Conservation (phyloP, 1,284 basidiomycete species). For the Crepidotus sp. region DNA sequence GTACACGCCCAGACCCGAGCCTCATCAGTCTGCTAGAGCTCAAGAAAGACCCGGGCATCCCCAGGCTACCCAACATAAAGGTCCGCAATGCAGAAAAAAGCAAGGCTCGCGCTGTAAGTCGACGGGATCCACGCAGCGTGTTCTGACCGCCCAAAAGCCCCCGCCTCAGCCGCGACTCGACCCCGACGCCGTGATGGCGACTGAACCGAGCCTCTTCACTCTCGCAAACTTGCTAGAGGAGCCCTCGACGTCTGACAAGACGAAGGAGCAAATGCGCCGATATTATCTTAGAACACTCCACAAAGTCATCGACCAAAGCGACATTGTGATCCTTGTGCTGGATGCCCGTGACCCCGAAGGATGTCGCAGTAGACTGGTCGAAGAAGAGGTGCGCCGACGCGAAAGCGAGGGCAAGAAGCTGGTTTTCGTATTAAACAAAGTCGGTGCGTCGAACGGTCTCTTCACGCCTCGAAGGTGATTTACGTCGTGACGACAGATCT, state of each 20-base stretch:
- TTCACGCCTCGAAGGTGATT: background rate
- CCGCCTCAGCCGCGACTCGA: constrained; percentile 29
- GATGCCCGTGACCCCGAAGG: constrained; percentile 92
- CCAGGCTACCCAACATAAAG: constrained; percentile 65
- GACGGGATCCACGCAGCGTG: constrained; percentile 2
- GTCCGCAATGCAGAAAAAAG: constrained; percentile 48
- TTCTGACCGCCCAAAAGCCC: constrained; percentile 21
- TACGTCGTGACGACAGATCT: constrained; percentile 51
- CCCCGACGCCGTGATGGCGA: constrained; percentile 60
- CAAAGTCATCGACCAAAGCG: constrained; percentile 90
- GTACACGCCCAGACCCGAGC: background rate
- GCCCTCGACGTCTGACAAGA: constrained; percentile 35
- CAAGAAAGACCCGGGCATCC: constrained; percentile 78
- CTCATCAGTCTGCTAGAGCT: constrained; percentile 40
- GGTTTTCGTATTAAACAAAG: constrained; percentile 88
- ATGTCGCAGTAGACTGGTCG: constrained; percentile 77
- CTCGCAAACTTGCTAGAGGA: constrained; percentile 35
- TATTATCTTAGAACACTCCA: constrained; percentile 72
- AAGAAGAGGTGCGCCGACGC: constrained; percentile 80
- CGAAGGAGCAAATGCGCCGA: constrained; percentile 57
- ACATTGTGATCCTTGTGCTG: constrained; percentile 82
- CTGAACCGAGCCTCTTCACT: constrained; percentile 60
- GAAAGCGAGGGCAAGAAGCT: constrained; percentile 83
- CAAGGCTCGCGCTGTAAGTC: constrained; percentile 29
- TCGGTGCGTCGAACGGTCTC: constrained; percentile 51